phyloP scores from a whole-genome alignment of 108 stramenopile genomes.

The Mayamaea pseudoterrestris region DNA sequence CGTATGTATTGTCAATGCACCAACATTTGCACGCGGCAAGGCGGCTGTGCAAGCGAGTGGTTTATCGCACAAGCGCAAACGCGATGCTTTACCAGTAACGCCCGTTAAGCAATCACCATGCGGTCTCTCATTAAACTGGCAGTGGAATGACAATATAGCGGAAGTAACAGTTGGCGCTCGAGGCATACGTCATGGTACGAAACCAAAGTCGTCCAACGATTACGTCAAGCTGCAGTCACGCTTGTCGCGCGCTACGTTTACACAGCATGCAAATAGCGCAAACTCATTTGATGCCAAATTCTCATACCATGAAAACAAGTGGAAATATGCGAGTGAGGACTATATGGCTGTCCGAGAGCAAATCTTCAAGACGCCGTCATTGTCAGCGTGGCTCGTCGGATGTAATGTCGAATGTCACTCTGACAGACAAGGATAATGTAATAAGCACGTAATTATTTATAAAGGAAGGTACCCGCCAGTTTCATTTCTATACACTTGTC shows the following conservation, averaged over 20 bases:
- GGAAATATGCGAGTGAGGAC: too few relatives aligned
- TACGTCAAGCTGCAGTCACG: conserved; percentile 35
- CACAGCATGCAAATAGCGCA: not conserved
- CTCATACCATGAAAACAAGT: too few relatives aligned
- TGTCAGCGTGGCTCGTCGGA: too few relatives aligned
- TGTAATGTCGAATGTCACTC: too few relatives aligned
- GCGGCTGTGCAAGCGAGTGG: not conserved
- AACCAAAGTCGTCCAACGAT: conserved; percentile 44
- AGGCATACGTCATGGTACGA: conserved; percentile 69
- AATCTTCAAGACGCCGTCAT: too few relatives aligned
- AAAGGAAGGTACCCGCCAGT: conserved; percentile 4
- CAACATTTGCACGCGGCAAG: conserved; percentile 2
- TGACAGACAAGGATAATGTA: not conserved
- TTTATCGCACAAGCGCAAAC: conserved; percentile 1
- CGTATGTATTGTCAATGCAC: too few relatives aligned
- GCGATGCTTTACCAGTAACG: conserved; percentile 5
- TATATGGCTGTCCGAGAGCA: too few relatives aligned
- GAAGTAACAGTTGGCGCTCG: conserved; percentile 73
- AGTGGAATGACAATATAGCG: conserved; percentile 9
- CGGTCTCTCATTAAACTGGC: conserved; percentile 53
- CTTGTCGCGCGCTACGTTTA: conserved; percentile 27
- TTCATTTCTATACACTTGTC: not conserved
- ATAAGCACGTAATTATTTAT: not conserved
- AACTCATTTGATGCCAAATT: too few relatives aligned
- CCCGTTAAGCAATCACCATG: conserved; percentile 12